Evolutionary conservation across 805 yeast species (phyloP), one percentile per base, ranked within the genome.

Genomic region (Teunomyces kruisii): DNA sequence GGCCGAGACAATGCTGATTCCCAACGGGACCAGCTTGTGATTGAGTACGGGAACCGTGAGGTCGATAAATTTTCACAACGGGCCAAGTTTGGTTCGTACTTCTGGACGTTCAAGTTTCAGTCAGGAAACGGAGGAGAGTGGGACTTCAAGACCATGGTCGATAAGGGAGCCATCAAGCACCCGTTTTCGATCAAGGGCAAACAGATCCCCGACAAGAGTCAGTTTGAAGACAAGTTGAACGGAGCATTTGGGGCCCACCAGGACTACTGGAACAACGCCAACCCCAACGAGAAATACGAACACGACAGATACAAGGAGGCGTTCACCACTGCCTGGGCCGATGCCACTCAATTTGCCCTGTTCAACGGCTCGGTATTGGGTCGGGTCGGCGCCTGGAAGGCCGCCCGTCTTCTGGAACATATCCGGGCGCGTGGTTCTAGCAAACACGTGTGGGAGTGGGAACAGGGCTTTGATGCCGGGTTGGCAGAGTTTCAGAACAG

Each of bases 121-220:
- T 74, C 81, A 46, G 97, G 97, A 2, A 85, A 84, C 58, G 97
- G 97, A 35, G 98, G 98, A 12, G 97, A 89, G 67, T 92, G 98
- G 98, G 97, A 94, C 40, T 84, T 88, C 65, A 74, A 76, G 17
- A 86, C 89, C 30, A 88, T 87, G 90, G 69, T 76, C 15, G 81
- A 84, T 16, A 66, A 68, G 42, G 89, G 88, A 1, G 78, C 82
- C 7, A 57, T 68, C 13, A 27, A 31, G 5, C 54, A 56, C 5
- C 63, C 68, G 32, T 40, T 43, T 10, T 46, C 56, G 3, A 55
- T 61, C 30, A 51, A 50, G 28, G 56, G 59, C 7, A 56, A 57
- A 16, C 46, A 53, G 3, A 36, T 68, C 1, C 84, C 85, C 1
- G 64, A 61, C 16, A 64, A 71, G 15, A 58, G 65, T 5, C 67